Evolutionary conservation across 495 filamentous ascomycete genomes (phyloP), one percentile per base, ranked within the genome.

Genomic region (Podospora bellae-mahoneyi): DNA sequence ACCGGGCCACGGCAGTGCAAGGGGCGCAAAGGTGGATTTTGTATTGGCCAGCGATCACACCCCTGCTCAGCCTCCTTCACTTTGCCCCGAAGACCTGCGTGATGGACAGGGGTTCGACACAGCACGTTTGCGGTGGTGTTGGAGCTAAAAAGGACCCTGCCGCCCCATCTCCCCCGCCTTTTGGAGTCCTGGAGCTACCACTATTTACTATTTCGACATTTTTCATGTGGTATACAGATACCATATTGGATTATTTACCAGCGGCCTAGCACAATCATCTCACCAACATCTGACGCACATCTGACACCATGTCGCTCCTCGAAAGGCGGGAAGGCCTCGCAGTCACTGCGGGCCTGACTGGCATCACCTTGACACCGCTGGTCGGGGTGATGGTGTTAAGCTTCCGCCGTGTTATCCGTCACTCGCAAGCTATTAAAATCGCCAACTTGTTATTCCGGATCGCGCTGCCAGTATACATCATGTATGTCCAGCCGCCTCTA

Each of bases 281-380:
- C 15, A 48, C 18, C 39, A 16, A 16, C 39, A 16, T 3, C 39
- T 13, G 13, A 10, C 39, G 39, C 39, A 48, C 39, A 48, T 13
- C 9, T 32, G 39, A 9, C 39, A 48, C 39, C 39, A 48, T 48
- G 39, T 3, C 9, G 0, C 15, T 48, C 15, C 59, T 61, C 7
- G 26, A 32, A 2, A 9, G 39, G n/a, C 10, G 18, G 19, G 58
- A 9, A 34, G 39, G 26, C 15, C 30, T 28, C 53, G 58, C 34
- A 13, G 65, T 48, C 16, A 67, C 58, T 27, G 59, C 65, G 15
- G 39, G 5, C 1, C 59, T 67, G 20, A 20, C 30, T 5, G 58
- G 39, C 18, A 19, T 67, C 65, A 26, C 58, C 6, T 4, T 67
- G 2, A 28, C 60, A 19, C 58, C 65, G 7, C 20, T 62, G 27